Evolutionary conservation across 495 filamentous ascomycete species (phyloP).

Genomic region (Penicillium bialowiezense): DNA sequence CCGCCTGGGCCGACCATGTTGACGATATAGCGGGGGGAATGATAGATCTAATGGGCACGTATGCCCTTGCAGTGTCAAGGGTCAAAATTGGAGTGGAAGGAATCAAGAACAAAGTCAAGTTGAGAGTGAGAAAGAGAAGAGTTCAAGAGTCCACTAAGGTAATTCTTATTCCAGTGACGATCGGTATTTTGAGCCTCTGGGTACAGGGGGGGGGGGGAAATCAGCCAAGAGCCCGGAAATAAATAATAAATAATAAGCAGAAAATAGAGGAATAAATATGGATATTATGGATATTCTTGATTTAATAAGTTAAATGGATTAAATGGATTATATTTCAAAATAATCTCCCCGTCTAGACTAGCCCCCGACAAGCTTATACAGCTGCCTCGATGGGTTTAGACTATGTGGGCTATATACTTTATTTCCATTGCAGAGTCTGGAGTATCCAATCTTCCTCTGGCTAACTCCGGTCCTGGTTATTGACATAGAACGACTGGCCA

Average conservation of each 20-base stretch:
- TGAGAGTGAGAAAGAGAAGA: not conserved
- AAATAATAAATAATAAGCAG: not conserved
- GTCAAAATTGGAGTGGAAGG: not conserved
- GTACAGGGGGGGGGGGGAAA: conserved; percentile 6
- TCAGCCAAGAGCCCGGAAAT: not conserved
- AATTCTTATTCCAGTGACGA: conserved; percentile 16
- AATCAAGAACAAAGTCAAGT: not conserved
- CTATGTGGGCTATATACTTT: not conserved
- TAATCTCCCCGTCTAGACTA: conserved; percentile 5
- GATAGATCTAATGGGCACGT: not conserved
- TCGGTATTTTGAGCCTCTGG: conserved; percentile 27
- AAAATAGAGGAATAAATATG: not conserved
- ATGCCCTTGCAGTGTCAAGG: no score
- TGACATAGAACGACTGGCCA: no score
- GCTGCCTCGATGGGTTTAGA: conserved; percentile 22
- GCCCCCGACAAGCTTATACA: conserved; percentile 11
- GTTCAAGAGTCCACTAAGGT: not conserved
- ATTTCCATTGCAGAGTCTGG: no score
- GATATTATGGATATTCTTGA: not conserved
- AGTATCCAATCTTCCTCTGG: no score
- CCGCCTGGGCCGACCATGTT: conserved; percentile 51
- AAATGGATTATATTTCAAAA: no score
- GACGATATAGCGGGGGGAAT: conserved; percentile 2
- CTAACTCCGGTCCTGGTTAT: no score
- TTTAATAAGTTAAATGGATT: no score